Evolutionary conservation across 805 yeast genomes (phyloP).

Genomic region (Yarrowia alimentaria): DNA sequence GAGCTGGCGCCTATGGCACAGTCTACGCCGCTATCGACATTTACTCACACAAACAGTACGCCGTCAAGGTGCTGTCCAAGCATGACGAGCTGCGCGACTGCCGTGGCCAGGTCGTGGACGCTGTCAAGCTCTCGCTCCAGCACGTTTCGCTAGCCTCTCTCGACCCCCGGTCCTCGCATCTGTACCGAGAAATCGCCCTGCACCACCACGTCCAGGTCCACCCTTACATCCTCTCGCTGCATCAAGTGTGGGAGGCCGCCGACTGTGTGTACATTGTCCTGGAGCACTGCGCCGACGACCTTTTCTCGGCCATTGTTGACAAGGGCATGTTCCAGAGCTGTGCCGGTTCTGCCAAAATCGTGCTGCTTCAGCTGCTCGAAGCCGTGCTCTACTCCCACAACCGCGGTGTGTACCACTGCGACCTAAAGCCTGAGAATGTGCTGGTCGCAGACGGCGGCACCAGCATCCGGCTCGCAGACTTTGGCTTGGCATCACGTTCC

Average conservation of each 20-base stretch:
- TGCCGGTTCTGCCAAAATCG: conserved; percentile 48
- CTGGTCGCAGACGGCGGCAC: conserved; percentile 58
- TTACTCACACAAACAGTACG: conserved; percentile 48
- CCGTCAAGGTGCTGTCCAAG: conserved; percentile 57
- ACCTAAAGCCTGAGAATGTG: conserved; percentile 87
- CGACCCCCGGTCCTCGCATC: conserved; percentile 38
- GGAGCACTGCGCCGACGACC: conserved; percentile 81
- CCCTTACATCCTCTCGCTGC: conserved; percentile 63
- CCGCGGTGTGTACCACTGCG: conserved; percentile 80
- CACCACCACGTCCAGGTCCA: conserved; percentile 75
- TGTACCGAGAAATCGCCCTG: conserved; percentile 56
- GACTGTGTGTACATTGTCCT: conserved; percentile 61
- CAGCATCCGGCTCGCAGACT: conserved; percentile 66
- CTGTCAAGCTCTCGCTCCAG: conserved; percentile 37
- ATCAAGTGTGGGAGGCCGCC: conserved; percentile 63
- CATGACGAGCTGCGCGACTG: conserved; percentile 32
- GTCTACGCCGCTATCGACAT: conserved; percentile 68
- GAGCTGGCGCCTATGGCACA: conserved; percentile 84
- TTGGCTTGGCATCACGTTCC: conserved; percentile 75
- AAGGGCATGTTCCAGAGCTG: conserved; percentile 53
- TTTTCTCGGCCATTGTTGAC: conserved; percentile 63
- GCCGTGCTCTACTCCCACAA: conserved; percentile 79
- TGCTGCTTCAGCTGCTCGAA: conserved; percentile 68
- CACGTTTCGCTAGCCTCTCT: conserved; percentile 37
- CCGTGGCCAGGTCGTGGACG: conserved; percentile 9